Evolutionary conservation across 2,329 filamentous ascomycete genomes (phyloP), one percentile per base, ranked within the genome.

Genomic region (Simplicillium sp.): DNA sequence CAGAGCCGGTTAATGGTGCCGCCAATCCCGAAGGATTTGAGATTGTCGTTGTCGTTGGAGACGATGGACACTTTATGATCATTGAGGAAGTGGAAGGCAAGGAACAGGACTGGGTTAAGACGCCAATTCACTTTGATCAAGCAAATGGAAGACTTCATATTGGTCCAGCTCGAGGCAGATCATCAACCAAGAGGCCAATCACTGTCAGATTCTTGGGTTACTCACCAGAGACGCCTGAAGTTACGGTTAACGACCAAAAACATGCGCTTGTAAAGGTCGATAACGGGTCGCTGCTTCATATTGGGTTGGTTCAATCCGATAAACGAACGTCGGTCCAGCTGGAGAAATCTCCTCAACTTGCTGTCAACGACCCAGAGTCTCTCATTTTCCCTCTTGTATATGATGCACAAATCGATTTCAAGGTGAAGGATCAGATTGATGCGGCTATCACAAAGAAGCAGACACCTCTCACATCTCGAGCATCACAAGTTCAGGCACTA

Each of bases 31-130:
- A 56, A 2, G 54, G 51, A 1, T 57, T 77, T 14, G 71, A 77
- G 44, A 53, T 79, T 20, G 53, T 75, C 0, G 56, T 72, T 1
- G 61, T 68, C 0, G 58, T 70, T 3, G 70, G 70, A 6, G 51
- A 55, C 9, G 67, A 78, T 44, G 73, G 66, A 1, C 44, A 57
- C 1, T 72, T 74, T 40, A 62, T 61, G 2, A 55, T 79, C 0
- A 42, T 70, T 9, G 76, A 80, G 48, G 69, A 76, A 16, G 38
- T 41, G n/a, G 38, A 41, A 14, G 36, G 36, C 13, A 11, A 5
- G 11, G 36, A 29, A 29, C 29, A 39, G 28, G 25, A 20, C 18
- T 42, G 45, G 43, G 31, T 44, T 17, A 28, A 18, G 4, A 44
- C 40, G 6, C 13, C 37, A 3, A 40, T 50, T 11, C 29, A 36